Evolutionary conservation across 139 green algal species (phyloP).

Genomic region (Pycnococcus provasolii): DNA sequence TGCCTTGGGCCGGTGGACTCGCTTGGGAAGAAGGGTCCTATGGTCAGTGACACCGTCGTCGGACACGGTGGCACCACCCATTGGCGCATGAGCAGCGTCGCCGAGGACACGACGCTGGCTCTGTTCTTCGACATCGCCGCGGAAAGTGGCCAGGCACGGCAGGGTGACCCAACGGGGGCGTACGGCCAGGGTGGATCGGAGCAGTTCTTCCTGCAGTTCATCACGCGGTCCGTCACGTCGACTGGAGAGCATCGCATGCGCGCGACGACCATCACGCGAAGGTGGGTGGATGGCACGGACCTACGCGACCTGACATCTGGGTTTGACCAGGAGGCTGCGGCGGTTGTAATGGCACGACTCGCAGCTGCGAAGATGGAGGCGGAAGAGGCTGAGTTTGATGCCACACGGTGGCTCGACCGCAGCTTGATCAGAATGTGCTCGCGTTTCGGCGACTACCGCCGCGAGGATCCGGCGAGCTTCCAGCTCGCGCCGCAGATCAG

Average conservation of each 20-base stretch:
- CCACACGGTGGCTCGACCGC: constrained; percentile 84
- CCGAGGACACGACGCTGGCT: constrained; percentile 54
- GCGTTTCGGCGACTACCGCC: constrained; percentile 66
- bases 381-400: constrained; percentile 91
- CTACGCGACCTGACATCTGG: constrained; percentile 62
- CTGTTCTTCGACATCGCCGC: constrained; percentile 39
- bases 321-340: constrained; percentile 92
- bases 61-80: constrained; percentile 76
- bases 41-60: constrained; percentile 57
- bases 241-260: constrained; percentile 59
- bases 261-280: constrained; percentile 81
- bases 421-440: constrained; percentile 58
- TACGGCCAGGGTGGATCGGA: background rate
- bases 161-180: background rate
- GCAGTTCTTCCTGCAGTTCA: constrained; percentile 94
- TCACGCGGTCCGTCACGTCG: constrained; percentile 47
- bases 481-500: constrained; percentile 62
- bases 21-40: constrained; percentile 66
- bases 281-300: constrained; percentile 31
- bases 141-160: background rate
- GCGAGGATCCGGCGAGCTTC: constrained; percentile 89
- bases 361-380: constrained; percentile 36
- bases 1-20: constrained; percentile 67
- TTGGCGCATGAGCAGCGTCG: constrained; percentile 77
- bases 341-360: constrained; percentile 65